Evolutionary conservation across 805 yeast genomes (phyloP), one percentile per base, ranked within the genome.

Genomic region (Huiozyma naganishii): DNA sequence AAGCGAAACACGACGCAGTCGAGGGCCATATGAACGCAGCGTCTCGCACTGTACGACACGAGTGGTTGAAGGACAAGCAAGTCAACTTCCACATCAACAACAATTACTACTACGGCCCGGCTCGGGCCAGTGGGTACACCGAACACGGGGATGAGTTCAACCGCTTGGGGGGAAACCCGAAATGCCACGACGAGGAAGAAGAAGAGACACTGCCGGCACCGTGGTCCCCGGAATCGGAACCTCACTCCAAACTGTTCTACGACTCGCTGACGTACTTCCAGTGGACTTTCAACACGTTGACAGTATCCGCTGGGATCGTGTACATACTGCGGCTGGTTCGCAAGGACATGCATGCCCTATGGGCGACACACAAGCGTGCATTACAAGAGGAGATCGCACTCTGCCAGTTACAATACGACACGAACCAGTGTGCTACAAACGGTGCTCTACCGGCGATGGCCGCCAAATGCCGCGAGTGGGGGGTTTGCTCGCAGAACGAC

Each of bases 201-300:
- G 23, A 17, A 17, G 23, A 17, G 23, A 48, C 39, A 35, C 62
- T 80, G 30, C 86, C 86, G 1, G 64, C 66, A 2, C 83, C 85
- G 0, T 79, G 85, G 85, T 72, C 75, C 6, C 45, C 66, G 6
- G 53, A 61, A 6, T 73, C 79, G 4, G 54, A 64, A 9, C 83
- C 86, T 3, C 67, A 64, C 13, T 76, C 73, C 29, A 71, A 70
- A 45, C 60, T 68, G 0, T 76, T 83, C 6, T 82, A 82, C 53
- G 55, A 76, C 29, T 54, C 80, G 7, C 70, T 80, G 7, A 76
- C 88, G 10, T 79, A 80, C 51, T 56, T 80, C 32, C 89, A 82
- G 58, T 51, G 80, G 7, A 39, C 69, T 2, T 54, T 76, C 46
- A 82, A 82, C 53, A 57, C 70, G 2, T 44, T 68, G 2, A 73